Percentiles rank a stretch among this genome's conserved stretches.
Evolutionary conservation across 2,329 filamentous ascomycete species (phyloP).

Genomic region (Escovopsis sp.): DNA sequence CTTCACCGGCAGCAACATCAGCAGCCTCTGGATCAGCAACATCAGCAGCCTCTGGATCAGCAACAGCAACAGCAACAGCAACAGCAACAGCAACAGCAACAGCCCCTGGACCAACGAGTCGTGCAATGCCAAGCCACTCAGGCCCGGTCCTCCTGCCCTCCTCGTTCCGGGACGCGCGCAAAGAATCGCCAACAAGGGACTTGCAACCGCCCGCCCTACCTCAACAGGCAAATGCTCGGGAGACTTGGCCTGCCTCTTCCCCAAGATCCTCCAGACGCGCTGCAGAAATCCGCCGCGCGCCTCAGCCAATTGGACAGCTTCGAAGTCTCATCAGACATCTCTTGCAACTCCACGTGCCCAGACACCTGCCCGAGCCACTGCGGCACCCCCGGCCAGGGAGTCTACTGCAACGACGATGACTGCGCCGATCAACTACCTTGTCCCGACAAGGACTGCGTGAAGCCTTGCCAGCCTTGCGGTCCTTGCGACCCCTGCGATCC

Average conservation of each 20-base stretch:
- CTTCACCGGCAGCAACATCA: too few relatives aligned
- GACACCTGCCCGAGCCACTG: conserved; percentile 21
- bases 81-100: conserved; percentile 6
- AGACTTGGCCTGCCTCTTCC: too few relatives aligned
- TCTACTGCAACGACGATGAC: conserved; percentile 22
- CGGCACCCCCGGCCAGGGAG: conserved; percentile 15
- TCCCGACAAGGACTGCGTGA: conserved; percentile 20
- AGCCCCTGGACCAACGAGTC: conserved; percentile 2
- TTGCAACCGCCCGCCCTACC: conserved; percentile 1
- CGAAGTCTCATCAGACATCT: conserved; percentile 10
- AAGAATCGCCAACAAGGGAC: neutral
- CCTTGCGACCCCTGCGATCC: neutral
- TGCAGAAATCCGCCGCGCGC: too few relatives aligned
- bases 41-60: neutral
- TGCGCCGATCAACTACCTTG: conserved; percentile 14
- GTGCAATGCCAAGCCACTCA: too few relatives aligned
- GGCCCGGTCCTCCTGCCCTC: too few relatives aligned
- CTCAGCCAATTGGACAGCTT: too few relatives aligned
- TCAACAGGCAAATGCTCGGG: neutral
- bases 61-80: neutral
- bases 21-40: too few relatives aligned
- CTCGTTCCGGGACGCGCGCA: too few relatives aligned
- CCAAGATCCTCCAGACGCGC: too few relatives aligned
- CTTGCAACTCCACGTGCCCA: conserved; percentile 22
- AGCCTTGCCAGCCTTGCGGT: conserved; percentile 19